Conservation (phyloP, 2,329 filamentous ascomycete species). For the Trichoderma afroharzianum region DNA sequence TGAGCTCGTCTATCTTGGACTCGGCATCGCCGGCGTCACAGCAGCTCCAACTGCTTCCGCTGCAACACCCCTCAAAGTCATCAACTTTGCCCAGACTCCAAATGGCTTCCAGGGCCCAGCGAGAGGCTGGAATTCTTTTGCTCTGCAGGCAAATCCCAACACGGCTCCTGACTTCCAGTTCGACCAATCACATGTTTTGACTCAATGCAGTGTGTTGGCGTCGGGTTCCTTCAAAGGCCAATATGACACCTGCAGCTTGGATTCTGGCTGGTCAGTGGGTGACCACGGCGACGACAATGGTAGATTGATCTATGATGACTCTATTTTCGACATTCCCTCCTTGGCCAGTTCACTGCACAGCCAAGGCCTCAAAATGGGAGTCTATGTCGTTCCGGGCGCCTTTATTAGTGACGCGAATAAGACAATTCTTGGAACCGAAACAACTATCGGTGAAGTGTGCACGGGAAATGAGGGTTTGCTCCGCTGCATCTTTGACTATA, state of each 20-base stretch:
- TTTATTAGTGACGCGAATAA: slow-evolving; percentile 19
- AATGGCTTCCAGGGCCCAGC: slow-evolving; percentile 19
- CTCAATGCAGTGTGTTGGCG: slow-evolving; percentile 20
- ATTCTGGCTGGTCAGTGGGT: slow-evolving; percentile 23
- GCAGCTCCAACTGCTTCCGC: slow-evolving; percentile 10
- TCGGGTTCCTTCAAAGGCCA: slow-evolving; percentile 2
- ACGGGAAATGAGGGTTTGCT: slow-evolving; percentile 19
- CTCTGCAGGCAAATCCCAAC: slow-evolving; percentile 19
- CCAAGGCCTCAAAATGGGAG: slow-evolving; percentile 18
- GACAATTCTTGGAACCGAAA: slow-evolving; percentile 19
- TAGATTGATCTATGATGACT: slow-evolving; percentile 19
- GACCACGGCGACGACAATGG: slow-evolving; percentile 22
- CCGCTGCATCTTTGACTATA: slow-evolving; percentile 22
- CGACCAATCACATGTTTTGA: slow-evolving; percentile 20
- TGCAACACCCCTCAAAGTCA: slow-evolving; percentile 18
- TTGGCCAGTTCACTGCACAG: slow-evolving; percentile 19
- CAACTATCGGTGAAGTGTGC: slow-evolving; percentile 21
- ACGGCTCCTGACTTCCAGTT: slow-evolving; percentile 16
- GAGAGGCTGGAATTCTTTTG: slow-evolving; percentile 22
- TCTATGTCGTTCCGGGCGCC: slow-evolving; percentile 23
- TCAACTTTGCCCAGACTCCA: slow-evolving; percentile 18
- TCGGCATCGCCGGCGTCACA: not conserved
- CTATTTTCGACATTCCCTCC: slow-evolving; percentile 20
- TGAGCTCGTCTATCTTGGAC: slow-evolving; percentile 2
- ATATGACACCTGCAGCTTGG: slow-evolving; percentile 21